Conservation (phyloP, 768 basidiomycete species). For the Naematelia aurantialba region DNA sequence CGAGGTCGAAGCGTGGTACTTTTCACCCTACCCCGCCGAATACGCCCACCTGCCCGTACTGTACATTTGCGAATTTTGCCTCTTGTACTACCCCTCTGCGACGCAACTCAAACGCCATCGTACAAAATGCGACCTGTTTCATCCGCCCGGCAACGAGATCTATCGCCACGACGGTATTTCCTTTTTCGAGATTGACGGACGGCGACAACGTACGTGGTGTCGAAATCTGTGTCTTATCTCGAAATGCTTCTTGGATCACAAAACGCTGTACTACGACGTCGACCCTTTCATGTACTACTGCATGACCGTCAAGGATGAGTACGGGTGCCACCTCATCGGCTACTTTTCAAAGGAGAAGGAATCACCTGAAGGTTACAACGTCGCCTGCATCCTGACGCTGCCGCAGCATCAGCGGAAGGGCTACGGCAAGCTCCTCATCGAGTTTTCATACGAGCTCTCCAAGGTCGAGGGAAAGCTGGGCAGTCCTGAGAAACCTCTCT, state of each 20-base stretch:
- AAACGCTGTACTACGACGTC: conserved; percentile 98
- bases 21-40: conserved; percentile 97
- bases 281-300: conserved; percentile 99
- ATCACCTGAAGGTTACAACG: conserved; percentile 94
- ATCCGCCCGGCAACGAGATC: conserved; percentile 98
- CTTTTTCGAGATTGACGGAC: conserved; percentile 97
- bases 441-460: conserved; percentile 96
- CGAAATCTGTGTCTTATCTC: conserved; percentile 92
- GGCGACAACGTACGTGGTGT: conserved; percentile 93
- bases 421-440: conserved; percentile 90
- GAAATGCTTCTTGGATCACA: conserved; percentile 98
- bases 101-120: conserved; percentile 92
- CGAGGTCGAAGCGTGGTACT: conserved; percentile 99
- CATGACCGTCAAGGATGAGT: conserved; percentile 88
- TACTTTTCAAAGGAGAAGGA: conserved; percentile 99
- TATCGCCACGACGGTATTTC: conserved; percentile 96
- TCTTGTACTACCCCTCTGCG: conserved; percentile 82
- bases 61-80: conserved; percentile 98
- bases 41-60: conserved; percentile 92
- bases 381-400: conserved; percentile 96
- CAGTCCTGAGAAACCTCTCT: conserved; percentile 94
- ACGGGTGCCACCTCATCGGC: conserved; percentile 89
- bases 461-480: conserved; percentile 95
- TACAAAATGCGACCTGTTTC: conserved; percentile 79
- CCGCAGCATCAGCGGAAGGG: conserved; percentile 97